Evolutionary conservation across 495 filamentous ascomycete genomes (phyloP).

Genomic region (Ramalina intermedia): DNA sequence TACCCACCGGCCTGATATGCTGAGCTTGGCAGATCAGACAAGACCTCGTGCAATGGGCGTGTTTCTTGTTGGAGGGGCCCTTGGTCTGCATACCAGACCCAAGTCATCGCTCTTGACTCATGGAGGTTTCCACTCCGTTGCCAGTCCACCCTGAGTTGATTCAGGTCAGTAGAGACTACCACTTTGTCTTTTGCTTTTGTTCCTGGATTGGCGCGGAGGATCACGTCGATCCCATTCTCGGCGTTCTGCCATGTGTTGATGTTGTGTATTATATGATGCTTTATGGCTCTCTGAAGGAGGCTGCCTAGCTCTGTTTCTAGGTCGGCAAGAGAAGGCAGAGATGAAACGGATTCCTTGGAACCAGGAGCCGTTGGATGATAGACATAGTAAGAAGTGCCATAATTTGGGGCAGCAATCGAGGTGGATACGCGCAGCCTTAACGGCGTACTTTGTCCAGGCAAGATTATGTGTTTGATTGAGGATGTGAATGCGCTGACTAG

Average conservation of each 20-base stretch:
- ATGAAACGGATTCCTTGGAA: background rate
- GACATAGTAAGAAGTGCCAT: background rate
- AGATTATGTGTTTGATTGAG: background rate
- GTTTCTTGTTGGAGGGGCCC: background rate
- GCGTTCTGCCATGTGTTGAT: background rate
- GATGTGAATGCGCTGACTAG: background rate
- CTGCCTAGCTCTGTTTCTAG: background rate
- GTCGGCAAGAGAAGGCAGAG: background rate
- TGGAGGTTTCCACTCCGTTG: background rate
- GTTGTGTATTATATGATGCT: background rate
- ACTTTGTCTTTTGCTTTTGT: background rate
- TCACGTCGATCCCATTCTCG: background rate
- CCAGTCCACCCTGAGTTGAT: background rate
- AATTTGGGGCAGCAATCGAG: background rate
- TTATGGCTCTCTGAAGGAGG: background rate
- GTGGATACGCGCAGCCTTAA: background rate
- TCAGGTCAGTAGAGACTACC: background rate
- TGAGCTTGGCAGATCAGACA: too few species aligned
- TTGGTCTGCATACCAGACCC: background rate
- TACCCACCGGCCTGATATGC: too few species aligned
- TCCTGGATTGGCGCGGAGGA: background rate
- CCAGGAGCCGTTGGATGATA: background rate
- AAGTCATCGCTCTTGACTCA: background rate
- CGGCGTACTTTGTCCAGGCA: background rate
- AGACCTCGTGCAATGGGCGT: too few species aligned